These are phyloP conservation scores for Sphenostylis stenocarpa DNA, from an alignment of 306 rosid species.

Conservation along the genomic window DNA sequence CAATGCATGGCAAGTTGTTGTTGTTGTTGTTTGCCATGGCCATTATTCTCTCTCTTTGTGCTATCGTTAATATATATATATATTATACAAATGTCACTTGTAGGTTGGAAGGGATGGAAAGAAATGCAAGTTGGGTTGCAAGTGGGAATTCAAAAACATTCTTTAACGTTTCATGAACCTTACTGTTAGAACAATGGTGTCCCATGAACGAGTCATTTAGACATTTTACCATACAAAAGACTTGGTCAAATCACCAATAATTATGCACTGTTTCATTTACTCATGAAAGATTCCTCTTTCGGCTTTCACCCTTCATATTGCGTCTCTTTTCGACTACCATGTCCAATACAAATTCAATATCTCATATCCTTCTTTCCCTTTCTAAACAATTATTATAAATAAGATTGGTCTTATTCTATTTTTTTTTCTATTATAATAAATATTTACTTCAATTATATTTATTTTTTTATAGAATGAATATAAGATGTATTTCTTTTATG, in stretches of 20 bases:
- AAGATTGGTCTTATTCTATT: too few species aligned
- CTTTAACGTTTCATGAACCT: slow-evolving; percentile 24
- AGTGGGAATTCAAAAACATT: slow-evolving; percentile 48
- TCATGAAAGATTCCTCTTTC: slow-evolving; percentile 7
- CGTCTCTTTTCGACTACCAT: not conserved
- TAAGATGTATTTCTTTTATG: too few species aligned
- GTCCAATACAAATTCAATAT: too few species aligned
- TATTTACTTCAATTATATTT: too few species aligned
- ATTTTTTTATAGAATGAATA: too few species aligned
- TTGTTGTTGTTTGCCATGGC: slow-evolving; percentile 1
- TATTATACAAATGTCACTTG: slow-evolving; percentile 24
- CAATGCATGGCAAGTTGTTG: slow-evolving; percentile 47
- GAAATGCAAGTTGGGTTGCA: slow-evolving; percentile 58
- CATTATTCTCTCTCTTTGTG: slow-evolving; percentile 13
- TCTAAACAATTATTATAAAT: too few species aligned
- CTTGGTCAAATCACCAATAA: not conserved
- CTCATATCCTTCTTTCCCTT: too few species aligned
- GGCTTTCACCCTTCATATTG: not conserved
- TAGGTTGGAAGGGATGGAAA: slow-evolving; percentile 29
- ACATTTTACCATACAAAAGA: slow-evolving; percentile 31
- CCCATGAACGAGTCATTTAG: not conserved
- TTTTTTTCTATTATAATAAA: too few species aligned
- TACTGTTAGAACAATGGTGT: not conserved
- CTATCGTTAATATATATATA: slow-evolving; percentile 5
- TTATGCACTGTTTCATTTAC: not conserved